Percentiles rank a stretch among this genome's conserved stretches.
phyloP scores from a whole-genome alignment of 495 filamentous ascomycete species.

The Penicillium turbatum region DNA sequence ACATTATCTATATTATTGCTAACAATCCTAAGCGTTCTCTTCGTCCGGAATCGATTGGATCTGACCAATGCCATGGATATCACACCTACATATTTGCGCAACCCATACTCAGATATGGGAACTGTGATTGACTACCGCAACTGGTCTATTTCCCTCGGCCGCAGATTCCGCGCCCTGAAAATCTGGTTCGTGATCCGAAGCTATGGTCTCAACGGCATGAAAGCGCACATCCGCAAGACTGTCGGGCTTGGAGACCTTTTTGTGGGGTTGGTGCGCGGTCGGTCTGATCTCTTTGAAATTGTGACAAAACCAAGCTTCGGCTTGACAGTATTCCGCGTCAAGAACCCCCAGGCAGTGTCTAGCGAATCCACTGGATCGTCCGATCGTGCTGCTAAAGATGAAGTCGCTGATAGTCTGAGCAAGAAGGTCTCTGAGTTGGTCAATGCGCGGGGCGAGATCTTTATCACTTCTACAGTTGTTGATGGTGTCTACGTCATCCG shows the following conservation, averaged over 20 bases:
- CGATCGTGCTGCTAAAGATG: constrained; percentile 35
- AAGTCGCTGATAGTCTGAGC: constrained; percentile 61
- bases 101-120: constrained; percentile 72
- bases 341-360: constrained; percentile 18
- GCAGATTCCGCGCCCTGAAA: constrained; percentile 88
- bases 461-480: constrained; percentile 74
- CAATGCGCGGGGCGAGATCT: constrained; percentile 73
- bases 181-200: constrained; percentile 94
- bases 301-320: constrained; percentile 72
- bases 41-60: constrained; percentile 66
- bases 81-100: constrained; percentile 77
- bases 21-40: constrained; percentile 57
- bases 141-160: constrained; percentile 95
- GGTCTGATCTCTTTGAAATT: constrained; percentile 74
- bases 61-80: constrained; percentile 77
- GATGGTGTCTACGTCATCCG: constrained; percentile 77
- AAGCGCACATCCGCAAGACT: constrained; percentile 63
- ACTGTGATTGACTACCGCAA: constrained; percentile 95
- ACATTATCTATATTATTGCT: not conserved
- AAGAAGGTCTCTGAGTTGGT: constrained; percentile 74
- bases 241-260: constrained; percentile 69
- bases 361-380: constrained; percentile 20
- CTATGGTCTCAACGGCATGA: constrained; percentile 78
- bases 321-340: constrained; percentile 69
- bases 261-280: constrained; percentile 49